Base-by-base conservation (phyloP, 495 filamentous ascomycete species). In the Staphylotrichum tortipilum region DNA sequence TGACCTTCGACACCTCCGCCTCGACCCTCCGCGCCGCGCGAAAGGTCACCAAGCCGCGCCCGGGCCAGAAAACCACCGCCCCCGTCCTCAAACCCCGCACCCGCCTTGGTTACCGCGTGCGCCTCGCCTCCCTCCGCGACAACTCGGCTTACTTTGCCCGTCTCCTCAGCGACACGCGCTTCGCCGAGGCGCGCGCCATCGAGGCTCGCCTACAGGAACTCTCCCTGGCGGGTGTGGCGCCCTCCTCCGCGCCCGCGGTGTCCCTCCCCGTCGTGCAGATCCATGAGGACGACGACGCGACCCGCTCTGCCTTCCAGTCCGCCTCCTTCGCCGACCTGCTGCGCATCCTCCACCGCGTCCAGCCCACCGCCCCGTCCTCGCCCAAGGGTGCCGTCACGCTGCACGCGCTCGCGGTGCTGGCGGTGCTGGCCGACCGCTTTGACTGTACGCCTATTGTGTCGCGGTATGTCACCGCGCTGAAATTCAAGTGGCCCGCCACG, bases 351-450 rank as follows among this genome's bases (percentile, higher is more conserved):
- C 82, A 86, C 60, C 68, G 71, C 15, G 52, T 56, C 6, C 68
- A 51, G 34, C 44, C 69, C 21, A 57, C 65, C 23, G 53, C 45
- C 62, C 62, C n/a, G n/a, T n/a, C n/a, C n/a, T n/a, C n/a, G n/a
- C n/a, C 63, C 19, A 65, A 10, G 3, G 33, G 63, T 34, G 65
- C 63, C 37, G 39, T 65, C 15, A 64, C 75, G 10, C 68, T 84
- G 52, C 56, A 68, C 7, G 77, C 78, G 44, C 62, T 86, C 7
- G 76, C 80, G 9, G 75, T 80, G n/a, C 65, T 87, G 21, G 75
- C 78, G 12, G 68, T 85, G n/a, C 67, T 85, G 22, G 82, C 81
- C 2, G 84, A 87, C 57, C 71, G 80, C 31, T 84, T 85, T 57
- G 76, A 79, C 54, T 78, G 75, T 51, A 48, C 75, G 2, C 43